A percentile compares a stretch with the other conserved stretches of the same genome.
These are phyloP conservation scores for Trypanosoma boissoni DNA, from an alignment of 208 protist species.

Conservation along the genomic window DNA sequence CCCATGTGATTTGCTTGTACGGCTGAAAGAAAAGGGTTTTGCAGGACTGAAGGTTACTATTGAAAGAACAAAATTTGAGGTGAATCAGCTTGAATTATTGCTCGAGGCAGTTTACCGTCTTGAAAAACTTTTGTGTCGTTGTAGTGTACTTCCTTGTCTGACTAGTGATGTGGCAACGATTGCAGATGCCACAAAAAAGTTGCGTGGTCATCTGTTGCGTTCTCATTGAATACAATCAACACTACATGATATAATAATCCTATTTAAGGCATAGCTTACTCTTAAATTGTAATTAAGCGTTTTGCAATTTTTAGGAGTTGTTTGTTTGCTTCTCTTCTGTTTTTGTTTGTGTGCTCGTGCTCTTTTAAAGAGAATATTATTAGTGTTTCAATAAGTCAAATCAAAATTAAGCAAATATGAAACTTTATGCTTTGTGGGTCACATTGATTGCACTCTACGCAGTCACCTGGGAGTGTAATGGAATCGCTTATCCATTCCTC, in stretches of 20 bases:
- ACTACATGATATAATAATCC: conserved; percentile 22
- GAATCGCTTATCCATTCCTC: conserved; percentile 30
- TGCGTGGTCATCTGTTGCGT: conserved; percentile 10
- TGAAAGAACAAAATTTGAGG: neutral
- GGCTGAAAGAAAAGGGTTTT: conserved; percentile 43
- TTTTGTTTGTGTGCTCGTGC: conserved; percentile 13
- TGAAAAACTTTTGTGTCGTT: conserved; percentile 23
- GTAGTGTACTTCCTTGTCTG: conserved; percentile 24
- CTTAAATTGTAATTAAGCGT: neutral
- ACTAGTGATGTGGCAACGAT: conserved; percentile 3
- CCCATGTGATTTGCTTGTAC: conserved; percentile 39
- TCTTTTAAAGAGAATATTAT: neutral
- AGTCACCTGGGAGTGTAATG: neutral
- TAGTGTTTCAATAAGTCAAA: too few relatives aligned
- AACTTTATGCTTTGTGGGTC: neutral
- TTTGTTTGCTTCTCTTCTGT: conserved; percentile 19
- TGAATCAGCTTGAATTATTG: conserved; percentile 4
- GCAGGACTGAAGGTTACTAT: neutral
- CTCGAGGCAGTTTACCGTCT: conserved; percentile 15
- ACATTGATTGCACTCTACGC: conserved; percentile 11
- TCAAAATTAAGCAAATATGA: neutral
- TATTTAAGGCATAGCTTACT: neutral
- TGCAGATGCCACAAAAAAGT: conserved; percentile 1
- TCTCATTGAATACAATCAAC: too few relatives aligned
- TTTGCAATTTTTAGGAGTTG: neutral